Evolutionary conservation across 768 basidiomycete species (phyloP).

Genomic region (Rhodotorula diobovata): DNA sequence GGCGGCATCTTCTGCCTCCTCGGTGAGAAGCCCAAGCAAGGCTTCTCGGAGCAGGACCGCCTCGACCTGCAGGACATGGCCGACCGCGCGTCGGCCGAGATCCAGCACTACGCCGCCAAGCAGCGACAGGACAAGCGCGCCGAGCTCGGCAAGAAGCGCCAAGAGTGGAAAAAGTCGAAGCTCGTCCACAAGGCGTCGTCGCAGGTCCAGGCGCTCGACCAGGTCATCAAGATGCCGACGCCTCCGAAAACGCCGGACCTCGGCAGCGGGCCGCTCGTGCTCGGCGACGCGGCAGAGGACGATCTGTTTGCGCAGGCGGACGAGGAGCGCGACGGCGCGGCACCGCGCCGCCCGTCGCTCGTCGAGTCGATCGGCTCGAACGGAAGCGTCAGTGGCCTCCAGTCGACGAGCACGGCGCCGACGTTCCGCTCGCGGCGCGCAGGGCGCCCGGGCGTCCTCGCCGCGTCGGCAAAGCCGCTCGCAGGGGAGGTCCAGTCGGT

Average conservation of each 20-base stretch:
- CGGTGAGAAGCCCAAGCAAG: slow-evolving; percentile 12
- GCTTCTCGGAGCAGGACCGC: slow-evolving; percentile 20
- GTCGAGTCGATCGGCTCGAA: slow-evolving; percentile 12
- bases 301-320: slow-evolving; percentile 1
- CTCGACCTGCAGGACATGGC: slow-evolving; percentile 21
- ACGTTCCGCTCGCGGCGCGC: not conserved
- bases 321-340: not conserved
- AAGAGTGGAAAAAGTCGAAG: slow-evolving; percentile 22
- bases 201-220: slow-evolving; percentile 17
- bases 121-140: not conserved
- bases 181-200: slow-evolving; percentile 3
- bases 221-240: slow-evolving; percentile 24
- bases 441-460: slow-evolving; percentile 1
- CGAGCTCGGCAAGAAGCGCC: slow-evolving; percentile 7
- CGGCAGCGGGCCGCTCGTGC: not conserved
- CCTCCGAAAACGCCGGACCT: slow-evolving; percentile 27
- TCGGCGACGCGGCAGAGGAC: not conserved
- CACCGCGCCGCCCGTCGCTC: slow-evolving; percentile 14
- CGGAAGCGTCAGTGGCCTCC: slow-evolving; percentile 7
- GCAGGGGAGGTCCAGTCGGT: slow-evolving; percentile 11
- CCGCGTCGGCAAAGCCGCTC: not conserved
- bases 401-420: slow-evolving; percentile 7
- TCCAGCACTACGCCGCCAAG: slow-evolving; percentile 10
- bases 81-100: slow-evolving; percentile 26
- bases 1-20: slow-evolving; percentile 34